Percentiles rank a stretch among this genome's conserved stretches.
These are phyloP conservation scores for Penicillium fuscoglaucum DNA, from an alignment of 2,329 filamentous ascomycete genomes.

Conservation along the genomic window DNA sequence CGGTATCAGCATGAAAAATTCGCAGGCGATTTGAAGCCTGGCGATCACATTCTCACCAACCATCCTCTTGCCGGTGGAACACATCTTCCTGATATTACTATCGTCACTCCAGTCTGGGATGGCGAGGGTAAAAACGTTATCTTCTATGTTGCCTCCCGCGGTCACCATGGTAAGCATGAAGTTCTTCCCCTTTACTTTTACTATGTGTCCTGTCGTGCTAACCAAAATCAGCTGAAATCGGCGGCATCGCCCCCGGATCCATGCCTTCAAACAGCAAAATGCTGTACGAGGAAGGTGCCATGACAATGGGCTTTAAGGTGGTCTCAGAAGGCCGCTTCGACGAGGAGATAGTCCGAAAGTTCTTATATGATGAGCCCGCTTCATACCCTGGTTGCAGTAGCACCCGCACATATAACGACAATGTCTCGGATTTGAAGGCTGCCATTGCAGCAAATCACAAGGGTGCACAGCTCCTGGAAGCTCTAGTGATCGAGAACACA, in stretches of 20 bases:
- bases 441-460: conserved; percentile 49
- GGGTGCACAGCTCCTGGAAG: conserved; percentile 39
- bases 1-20: conserved; percentile 76
- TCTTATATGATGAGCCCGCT: conserved; percentile 68
- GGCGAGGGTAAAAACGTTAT: conserved; percentile 43
- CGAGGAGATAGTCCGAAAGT: conserved; percentile 67
- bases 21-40: conserved; percentile 72
- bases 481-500: conserved; percentile 38
- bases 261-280: conserved; percentile 64
- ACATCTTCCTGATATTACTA: conserved; percentile 77
- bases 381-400: conserved; percentile 70
- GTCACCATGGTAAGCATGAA: conserved; percentile 58
- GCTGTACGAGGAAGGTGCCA: conserved; percentile 52
- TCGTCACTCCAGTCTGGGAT: background rate
- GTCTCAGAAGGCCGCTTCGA: conserved; percentile 72
- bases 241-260: conserved; percentile 75
- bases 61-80: conserved; percentile 83
- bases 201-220: background rate
- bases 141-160: conserved; percentile 71
- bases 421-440: conserved; percentile 49
- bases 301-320: conserved; percentile 63
- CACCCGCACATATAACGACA: conserved; percentile 60
- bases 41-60: conserved; percentile 80
- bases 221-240: conserved; percentile 65
- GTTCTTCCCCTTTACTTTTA: background rate